Evolutionary conservation across 345 rosid species (phyloP).

Genomic region (Rubroshorea leprosula): DNA sequence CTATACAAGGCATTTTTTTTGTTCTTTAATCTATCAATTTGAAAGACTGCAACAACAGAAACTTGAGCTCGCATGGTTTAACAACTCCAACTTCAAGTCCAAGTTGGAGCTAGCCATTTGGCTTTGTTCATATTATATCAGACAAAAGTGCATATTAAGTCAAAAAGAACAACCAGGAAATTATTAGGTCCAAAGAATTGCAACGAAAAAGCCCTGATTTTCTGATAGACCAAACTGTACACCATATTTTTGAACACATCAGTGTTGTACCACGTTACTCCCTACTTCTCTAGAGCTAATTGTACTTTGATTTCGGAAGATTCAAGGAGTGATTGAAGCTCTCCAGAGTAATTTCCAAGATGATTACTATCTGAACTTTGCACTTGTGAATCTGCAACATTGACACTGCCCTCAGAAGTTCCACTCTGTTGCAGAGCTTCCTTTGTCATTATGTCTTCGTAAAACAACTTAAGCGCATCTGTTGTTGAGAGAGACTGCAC

Average conservation of each 20-base stretch:
- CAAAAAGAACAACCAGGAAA: no score
- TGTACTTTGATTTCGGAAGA: slow-evolving; percentile 35
- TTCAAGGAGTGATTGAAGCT: slow-evolving; percentile 43
- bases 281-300: background rate
- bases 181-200: no score
- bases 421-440: slow-evolving; percentile 25
- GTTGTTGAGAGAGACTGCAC: slow-evolving; percentile 45
- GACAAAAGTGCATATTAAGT: no score
- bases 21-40: background rate
- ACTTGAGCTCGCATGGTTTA: no score
- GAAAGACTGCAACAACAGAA: no score
- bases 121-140: no score
- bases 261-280: no score
- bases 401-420: slow-evolving; percentile 17
- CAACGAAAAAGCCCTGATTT: no score
- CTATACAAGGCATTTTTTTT: background rate
- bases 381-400: slow-evolving; percentile 12
- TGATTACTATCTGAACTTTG: slow-evolving; percentile 18
- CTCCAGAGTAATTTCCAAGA: slow-evolving; percentile 30
- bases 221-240: no score
- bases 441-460: slow-evolving; percentile 25
- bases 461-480: slow-evolving; percentile 46
- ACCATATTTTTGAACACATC: no score
- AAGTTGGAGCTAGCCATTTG: no score
- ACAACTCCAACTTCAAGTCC: background rate